These are phyloP conservation scores for Rhodosporidiobolus sp. DNA, from an alignment of 768 basidiomycete species.

Conservation along the genomic window DNA sequence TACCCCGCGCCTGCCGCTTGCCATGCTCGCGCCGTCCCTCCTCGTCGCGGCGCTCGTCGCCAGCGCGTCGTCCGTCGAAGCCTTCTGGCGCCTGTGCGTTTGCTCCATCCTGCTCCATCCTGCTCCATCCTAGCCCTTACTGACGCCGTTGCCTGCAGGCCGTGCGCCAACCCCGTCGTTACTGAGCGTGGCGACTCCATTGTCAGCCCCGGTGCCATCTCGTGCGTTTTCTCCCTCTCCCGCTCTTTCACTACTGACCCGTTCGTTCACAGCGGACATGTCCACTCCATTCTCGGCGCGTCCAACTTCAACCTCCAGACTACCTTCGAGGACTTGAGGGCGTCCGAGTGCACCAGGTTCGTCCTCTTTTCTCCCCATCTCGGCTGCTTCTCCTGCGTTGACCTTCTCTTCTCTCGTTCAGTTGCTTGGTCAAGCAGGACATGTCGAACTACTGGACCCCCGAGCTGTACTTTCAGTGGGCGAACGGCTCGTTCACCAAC, in stretches of 20 bases:
- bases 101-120: too few relatives aligned
- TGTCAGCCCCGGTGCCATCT: slow-evolving; percentile 45
- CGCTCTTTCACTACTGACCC: background rate
- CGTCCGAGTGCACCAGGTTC: slow-evolving; percentile 41
- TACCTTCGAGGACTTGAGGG: slow-evolving; percentile 32
- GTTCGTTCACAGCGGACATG: slow-evolving; percentile 37
- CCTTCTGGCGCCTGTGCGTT: slow-evolving; percentile 32
- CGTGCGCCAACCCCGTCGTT: slow-evolving; percentile 19
- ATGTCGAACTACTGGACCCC: slow-evolving; percentile 26
- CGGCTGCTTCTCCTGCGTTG: too few relatives aligned
- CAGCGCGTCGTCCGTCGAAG: background rate
- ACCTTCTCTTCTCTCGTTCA: background rate
- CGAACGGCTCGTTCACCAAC: slow-evolving; percentile 45
- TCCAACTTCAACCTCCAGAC: slow-evolving; percentile 43
- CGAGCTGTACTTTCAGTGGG: slow-evolving; percentile 40
- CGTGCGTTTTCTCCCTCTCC: slow-evolving; percentile 1
- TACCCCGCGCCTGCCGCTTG: too few relatives aligned
- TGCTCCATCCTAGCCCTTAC: too few relatives aligned
- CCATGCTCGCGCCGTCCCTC: background rate
- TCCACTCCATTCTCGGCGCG: slow-evolving; percentile 47
- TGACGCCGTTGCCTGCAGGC: background rate
- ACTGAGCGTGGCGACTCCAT: slow-evolving; percentile 48
- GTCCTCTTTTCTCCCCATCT: slow-evolving; percentile 8
- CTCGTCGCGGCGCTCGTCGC: background rate
- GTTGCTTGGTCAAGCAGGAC: slow-evolving; percentile 27